Percentiles rank a stretch among this genome's conserved stretches.
Conservation (phyloP, 164 flowering plant species). For the Piper betle region DNA sequence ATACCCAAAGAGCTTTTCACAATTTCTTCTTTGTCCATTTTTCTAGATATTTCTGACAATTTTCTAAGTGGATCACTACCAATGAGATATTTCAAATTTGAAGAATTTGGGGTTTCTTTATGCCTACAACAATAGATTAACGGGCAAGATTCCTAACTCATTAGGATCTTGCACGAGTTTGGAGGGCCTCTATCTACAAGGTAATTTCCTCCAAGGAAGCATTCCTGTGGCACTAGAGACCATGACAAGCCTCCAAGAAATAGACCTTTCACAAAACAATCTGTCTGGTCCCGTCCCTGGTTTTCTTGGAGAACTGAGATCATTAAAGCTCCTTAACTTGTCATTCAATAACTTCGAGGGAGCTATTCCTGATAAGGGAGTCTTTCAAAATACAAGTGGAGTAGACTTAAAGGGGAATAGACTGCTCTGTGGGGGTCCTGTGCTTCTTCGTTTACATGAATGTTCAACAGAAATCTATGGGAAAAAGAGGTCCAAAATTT, state of each 20-base stretch:
- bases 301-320: background rate
- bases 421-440: background rate
- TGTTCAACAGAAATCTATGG: background rate
- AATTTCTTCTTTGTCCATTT: background rate
- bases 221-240: background rate
- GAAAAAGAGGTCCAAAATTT: background rate
- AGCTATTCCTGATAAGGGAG: background rate
- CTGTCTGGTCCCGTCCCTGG: background rate
- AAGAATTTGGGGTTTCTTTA: background rate
- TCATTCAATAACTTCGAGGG: background rate
- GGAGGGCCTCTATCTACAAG: background rate
- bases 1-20: background rate
- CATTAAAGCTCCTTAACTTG: background rate
- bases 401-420: background rate
- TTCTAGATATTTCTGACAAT: background rate
- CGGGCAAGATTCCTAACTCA: background rate
- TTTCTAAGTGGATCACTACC: background rate
- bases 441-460: background rate
- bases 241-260: background rate
- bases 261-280: background rate
- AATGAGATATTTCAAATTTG: background rate
- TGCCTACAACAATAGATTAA: background rate
- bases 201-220: background rate
- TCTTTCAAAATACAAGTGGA: background rate
- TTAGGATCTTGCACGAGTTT: background rate